Evolutionary conservation across 768 basidiomycete species (phyloP), one percentile per base, ranked within the genome.

Genomic region (Sarcomyxa edulis): DNA sequence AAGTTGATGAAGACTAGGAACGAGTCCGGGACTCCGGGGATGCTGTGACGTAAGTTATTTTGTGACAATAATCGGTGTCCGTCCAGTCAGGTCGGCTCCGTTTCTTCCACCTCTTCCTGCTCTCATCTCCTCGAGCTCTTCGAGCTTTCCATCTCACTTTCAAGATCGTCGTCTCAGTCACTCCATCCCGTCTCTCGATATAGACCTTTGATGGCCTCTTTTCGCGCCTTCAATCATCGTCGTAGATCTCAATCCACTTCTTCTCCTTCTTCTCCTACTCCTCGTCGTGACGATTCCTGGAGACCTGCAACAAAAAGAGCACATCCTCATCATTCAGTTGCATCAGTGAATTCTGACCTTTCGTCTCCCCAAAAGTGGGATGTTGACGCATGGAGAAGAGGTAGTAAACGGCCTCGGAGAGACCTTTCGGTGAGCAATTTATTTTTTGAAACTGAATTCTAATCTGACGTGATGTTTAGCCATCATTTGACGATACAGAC

Each of bases 211-310:
- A 39, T 66, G 65, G 60, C 63, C 29, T 67, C 65, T 36, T 42
- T 56, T 29, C 55, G 55, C 39, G 45, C 53, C 32, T 47, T 55
- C 35, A 59, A 54, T 44, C 62, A 66, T 48, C 74, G 75, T 37
- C 68, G 69, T 26, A 60, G 77, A 50, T 78, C 80, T 16, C 74
- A 72, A 40, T 79, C 80, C 21, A 63, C 68, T 14, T 65, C 65
- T 7, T 40, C 39, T 32, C 30, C 18, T 4, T 58, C 62, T 16
- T 67, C 66, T 26, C 58, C 55, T 37, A 62, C 46, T 4, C 56
- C 52, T 33, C 60, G 53, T 16, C 62, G 60, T 35, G 59, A 60
- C 7, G 42, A 58, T 37, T 48, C 61, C 5, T 68, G 63, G 67
- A 65, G 67, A 39, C 53, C 56, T 22, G 59, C 76, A 4, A 58